phyloP scores from a whole-genome alignment of 78 protist genomes.

The Speleostelium caveatum region DNA sequence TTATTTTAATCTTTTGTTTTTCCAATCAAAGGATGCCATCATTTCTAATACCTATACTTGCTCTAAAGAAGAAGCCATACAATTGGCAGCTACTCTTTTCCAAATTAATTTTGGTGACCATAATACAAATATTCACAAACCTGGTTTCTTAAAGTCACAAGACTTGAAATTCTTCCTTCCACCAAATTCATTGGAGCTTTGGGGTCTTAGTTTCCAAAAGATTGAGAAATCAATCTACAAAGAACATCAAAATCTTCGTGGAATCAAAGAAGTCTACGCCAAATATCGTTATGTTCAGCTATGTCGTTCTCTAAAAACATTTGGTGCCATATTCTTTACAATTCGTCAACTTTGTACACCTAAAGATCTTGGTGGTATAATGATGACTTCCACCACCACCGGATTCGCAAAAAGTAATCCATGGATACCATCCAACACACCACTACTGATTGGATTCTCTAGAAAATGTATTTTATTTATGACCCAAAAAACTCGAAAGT shows the following conservation, averaged over 20 bases:
- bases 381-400: neutral
- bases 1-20: slow-evolving; percentile 75
- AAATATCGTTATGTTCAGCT: slow-evolving; percentile 89
- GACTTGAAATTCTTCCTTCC: slow-evolving; percentile 80
- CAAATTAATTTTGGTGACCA: slow-evolving; percentile 88
- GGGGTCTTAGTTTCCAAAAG: slow-evolving; percentile 77
- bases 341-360: slow-evolving; percentile 17
- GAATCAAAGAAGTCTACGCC: slow-evolving; percentile 86
- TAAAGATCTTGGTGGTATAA: neutral
- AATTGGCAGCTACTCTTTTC: slow-evolving; percentile 81
- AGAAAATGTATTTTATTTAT: slow-evolving; percentile 73
- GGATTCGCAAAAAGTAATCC: neutral
- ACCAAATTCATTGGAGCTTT: slow-evolving; percentile 59
- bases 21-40: slow-evolving; percentile 80
- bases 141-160: slow-evolving; percentile 74
- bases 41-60: slow-evolving; percentile 53
- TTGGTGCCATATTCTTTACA: slow-evolving; percentile 91
- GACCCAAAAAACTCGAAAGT: slow-evolving; percentile 62
- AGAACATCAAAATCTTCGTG: slow-evolving; percentile 87
- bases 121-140: slow-evolving; percentile 80
- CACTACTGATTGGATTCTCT: slow-evolving; percentile 71
- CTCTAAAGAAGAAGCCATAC: slow-evolving; percentile 86
- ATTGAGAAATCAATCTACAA: slow-evolving; percentile 81
- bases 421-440: slow-evolving; percentile 40
- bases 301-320: slow-evolving; percentile 89